Base-by-base conservation (phyloP, 805 yeast species). In the Clavispora fructus region DNA sequence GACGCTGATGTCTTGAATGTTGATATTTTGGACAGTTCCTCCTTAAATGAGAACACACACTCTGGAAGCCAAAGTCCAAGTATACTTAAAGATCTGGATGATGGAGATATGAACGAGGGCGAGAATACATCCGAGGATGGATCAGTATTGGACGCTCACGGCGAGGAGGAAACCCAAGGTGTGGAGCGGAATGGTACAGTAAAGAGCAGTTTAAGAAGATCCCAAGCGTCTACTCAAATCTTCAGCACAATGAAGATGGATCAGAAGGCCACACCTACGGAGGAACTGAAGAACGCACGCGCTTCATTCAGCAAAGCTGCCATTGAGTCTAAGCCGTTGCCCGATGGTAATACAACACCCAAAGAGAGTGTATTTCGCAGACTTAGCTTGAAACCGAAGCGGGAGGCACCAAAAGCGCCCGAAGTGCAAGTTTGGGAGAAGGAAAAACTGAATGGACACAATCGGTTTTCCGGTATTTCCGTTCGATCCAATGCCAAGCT, bases 401-500 rank as follows among this genome's bases (percentile, higher is more conserved):
- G 74, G 42, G 61, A 52, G 23, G 74, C 75, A 2, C 76, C 76
- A 7, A 61, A 56, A 43, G 61, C 69, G n/a, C 74, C 74, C 10
- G 51, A 46, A 9, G 28, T 46, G 11, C 42, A 40, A 27, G 38
- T 28, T 9, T 35, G 44, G 35, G 49, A 41, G 6, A 35, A 44
- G 5, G 44, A 41, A 8, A 40, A 39, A 12, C 25, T 35, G 9
- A 51, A 52, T 30, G 60, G 54, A 31, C 58, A 56, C 31, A 57
- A 63, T 43, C 51, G 69, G 37, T 71, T 72, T 48, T 69, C 78
- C 3, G 64, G 64, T 43, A 61, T 71, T 35, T 66, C 73, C 7
- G 42, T 52, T n/a, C 42, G 26, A 7, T 51, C 55, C 1, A 43
- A 51, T 37, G 50, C 48, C n/a, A 46, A 46, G 28, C 41, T 33